Evolutionary conservation across 1,139 yeast species (phyloP).

Genomic region (Lodderomyces oxycetoniae): DNA sequence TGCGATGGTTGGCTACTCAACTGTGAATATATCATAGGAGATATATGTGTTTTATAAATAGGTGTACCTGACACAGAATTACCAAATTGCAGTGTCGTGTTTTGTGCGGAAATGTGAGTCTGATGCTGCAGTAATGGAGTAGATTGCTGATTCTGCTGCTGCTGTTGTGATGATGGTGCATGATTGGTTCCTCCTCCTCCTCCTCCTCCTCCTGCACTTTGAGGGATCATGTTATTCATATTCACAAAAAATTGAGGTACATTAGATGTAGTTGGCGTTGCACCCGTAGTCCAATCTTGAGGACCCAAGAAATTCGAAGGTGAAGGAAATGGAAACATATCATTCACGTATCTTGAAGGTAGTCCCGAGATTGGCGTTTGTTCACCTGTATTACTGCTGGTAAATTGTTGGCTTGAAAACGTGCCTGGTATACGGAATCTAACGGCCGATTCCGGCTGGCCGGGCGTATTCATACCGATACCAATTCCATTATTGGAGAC

Average conservation of each 20-base stretch:
- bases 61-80: conserved; percentile 1
- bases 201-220: conserved; percentile 12
- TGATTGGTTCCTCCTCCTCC: conserved; percentile 5
- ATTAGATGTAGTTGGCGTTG: conserved; percentile 40
- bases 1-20: neutral
- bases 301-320: conserved; percentile 39
- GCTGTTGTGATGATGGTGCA: conserved; percentile 2
- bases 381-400: conserved; percentile 26
- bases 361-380: conserved; percentile 50
- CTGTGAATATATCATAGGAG: conserved; percentile 1
- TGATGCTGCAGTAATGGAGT: conserved; percentile 1
- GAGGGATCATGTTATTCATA: conserved; percentile 18
- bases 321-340: conserved; percentile 53
- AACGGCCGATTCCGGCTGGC: conserved; percentile 1
- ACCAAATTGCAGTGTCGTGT: neutral
- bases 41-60: conserved; percentile 1
- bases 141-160: neutral
- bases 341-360: conserved; percentile 41
- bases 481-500: neutral
- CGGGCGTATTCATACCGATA: neutral
- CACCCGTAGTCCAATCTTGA: conserved; percentile 41
- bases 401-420: conserved; percentile 8
- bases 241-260: conserved; percentile 30
- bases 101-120: conserved; percentile 1
- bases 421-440: conserved; percentile 8